These are phyloP conservation scores for Tinospora cordifolia DNA, from an alignment of 164 flowering plant genomes.

Conservation along the genomic window DNA sequence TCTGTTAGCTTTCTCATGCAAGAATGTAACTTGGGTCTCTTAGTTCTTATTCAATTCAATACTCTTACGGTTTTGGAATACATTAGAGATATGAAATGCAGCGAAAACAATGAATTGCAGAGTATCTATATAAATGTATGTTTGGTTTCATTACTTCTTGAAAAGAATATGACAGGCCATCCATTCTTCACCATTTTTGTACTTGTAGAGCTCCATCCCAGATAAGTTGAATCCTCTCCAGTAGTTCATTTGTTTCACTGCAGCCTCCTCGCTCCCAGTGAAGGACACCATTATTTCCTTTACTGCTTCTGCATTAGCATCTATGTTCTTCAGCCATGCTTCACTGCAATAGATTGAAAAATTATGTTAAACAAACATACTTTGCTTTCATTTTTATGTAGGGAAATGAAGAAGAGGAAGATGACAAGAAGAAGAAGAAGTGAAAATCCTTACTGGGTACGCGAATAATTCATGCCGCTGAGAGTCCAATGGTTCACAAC, in stretches of 20 bases:
- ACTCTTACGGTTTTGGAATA: no score
- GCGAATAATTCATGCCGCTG: conserved; percentile 18
- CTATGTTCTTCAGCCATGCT: conserved; percentile 15
- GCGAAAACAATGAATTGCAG: no score
- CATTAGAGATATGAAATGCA: no score
- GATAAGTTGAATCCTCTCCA: conserved; percentile 16
- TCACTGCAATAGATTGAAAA: conserved; percentile 10
- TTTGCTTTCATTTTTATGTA: background rate
- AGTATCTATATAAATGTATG: no score
- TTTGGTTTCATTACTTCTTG: conserved; percentile 19
- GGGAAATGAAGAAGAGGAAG: background rate
- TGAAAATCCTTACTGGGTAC: conserved; percentile 7
- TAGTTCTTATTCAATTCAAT: no score
- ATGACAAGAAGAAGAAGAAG: no score
- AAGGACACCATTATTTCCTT: conserved; percentile 3
- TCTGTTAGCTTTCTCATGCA: no score
- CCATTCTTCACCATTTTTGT: conserved; percentile 18
- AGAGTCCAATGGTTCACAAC: conserved; percentile 21
- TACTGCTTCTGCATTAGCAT: background rate
- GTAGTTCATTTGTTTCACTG: conserved; percentile 9
- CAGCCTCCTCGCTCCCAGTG: conserved; percentile 7
- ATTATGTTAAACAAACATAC: background rate
- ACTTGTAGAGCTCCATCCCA: conserved; percentile 5
- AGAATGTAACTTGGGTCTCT: no score
- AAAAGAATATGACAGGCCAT: conserved; percentile 15